Evolutionary conservation across 2,329 filamentous ascomycete species (phyloP).

Genomic region (Arthroderma sp.): DNA sequence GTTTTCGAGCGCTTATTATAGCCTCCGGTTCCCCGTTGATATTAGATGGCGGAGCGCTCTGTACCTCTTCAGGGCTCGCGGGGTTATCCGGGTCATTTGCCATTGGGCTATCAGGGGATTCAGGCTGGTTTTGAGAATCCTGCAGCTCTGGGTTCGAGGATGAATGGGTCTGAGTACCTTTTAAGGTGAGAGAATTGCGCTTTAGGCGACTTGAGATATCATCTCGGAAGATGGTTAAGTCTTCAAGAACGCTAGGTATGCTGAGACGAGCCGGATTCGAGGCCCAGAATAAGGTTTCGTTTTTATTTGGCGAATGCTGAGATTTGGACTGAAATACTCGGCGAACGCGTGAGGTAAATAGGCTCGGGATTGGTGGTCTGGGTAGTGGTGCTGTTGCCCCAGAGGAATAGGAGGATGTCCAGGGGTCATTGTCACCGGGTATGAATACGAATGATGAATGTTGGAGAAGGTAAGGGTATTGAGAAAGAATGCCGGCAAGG

Average conservation of each 20-base stretch:
- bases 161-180: slow-evolving; percentile 18
- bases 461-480: slow-evolving; percentile 69
- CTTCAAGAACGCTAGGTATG: slow-evolving; percentile 55
- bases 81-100: background rate
- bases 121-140: slow-evolving; percentile 3
- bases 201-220: slow-evolving; percentile 70
- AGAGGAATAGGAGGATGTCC: slow-evolving; percentile 64
- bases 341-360: slow-evolving; percentile 80
- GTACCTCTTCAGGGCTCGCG: background rate
- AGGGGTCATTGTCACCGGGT: slow-evolving; percentile 94
- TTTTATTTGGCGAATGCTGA: slow-evolving; percentile 20
- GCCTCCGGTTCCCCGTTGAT: slow-evolving; percentile 2
- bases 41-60: background rate
- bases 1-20: slow-evolving; percentile 45
- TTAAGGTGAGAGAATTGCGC: slow-evolving; percentile 61
- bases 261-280: slow-evolving; percentile 72
- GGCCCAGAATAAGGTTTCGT: slow-evolving; percentile 70
- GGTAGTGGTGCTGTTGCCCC: slow-evolving; percentile 35
- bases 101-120: background rate
- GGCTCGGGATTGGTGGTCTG: slow-evolving; percentile 54
- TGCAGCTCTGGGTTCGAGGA: too few relatives aligned
- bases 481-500: slow-evolving; percentile 65
- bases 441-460: slow-evolving; percentile 80
- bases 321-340: slow-evolving; percentile 60
- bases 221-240: slow-evolving; percentile 77